A percentile compares a stretch with the other conserved stretches of the same genome.
phyloP scores from a whole-genome alignment of 208 protist species.

The Polymyxa betae region DNA sequence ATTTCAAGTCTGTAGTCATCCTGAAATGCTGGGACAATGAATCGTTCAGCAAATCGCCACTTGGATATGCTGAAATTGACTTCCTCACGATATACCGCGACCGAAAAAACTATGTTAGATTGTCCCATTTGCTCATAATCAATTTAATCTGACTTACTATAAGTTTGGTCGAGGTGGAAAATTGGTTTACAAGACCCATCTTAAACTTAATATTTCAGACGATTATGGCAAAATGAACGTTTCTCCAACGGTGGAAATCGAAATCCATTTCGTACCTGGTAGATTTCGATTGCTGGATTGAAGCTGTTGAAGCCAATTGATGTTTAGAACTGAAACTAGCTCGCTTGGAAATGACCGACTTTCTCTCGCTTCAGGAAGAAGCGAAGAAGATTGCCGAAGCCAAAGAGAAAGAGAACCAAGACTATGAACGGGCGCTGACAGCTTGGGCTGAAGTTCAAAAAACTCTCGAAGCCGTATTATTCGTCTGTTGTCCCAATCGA shows the following conservation, averaged over 20 bases:
- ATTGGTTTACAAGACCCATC: background rate
- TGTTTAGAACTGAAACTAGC: background rate
- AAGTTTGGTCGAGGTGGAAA: background rate
- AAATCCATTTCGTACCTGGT: conserved; percentile 23
- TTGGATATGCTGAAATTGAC: background rate
- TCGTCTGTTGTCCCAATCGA: background rate
- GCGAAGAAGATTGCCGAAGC: background rate
- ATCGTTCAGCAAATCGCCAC: conserved; percentile 25
- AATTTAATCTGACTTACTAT: too few relatives aligned
- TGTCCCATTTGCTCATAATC: background rate
- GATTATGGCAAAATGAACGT: conserved; percentile 31
- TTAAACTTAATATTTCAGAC: conserved; percentile 1
- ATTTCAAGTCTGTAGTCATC: background rate
- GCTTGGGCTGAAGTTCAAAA: conserved; percentile 29
- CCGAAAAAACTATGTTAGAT: background rate
- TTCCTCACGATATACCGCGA: conserved; percentile 5
- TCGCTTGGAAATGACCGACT: conserved; percentile 22
- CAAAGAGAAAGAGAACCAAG: background rate
- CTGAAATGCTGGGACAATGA: conserved; percentile 41
- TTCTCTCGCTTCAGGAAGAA: background rate
- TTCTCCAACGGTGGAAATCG: conserved; percentile 21
- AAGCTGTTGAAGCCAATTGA: background rate
- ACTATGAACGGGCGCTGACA: conserved; percentile 3
- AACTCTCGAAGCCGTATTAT: background rate
- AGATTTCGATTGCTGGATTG: background rate